Evolutionary conservation across 306 rosid genomes (phyloP).

Genomic region (Vachellia pachyceras): DNA sequence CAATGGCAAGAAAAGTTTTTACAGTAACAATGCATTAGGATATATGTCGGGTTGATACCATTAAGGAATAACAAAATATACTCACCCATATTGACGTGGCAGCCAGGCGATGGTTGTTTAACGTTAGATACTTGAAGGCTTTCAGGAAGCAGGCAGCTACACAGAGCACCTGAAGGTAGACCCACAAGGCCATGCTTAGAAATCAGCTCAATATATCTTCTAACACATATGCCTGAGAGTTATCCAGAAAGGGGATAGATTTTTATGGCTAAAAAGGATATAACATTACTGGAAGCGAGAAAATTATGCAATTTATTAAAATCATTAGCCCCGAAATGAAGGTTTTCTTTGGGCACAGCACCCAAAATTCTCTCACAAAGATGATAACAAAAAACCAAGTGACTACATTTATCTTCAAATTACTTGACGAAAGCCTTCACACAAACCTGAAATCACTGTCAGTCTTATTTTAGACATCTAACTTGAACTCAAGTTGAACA

Average conservation of each 20-base stretch:
- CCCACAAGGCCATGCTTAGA: conserved; percentile 30
- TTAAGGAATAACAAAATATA: conserved; percentile 12
- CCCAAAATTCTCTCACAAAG: neutral
- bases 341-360: neutral
- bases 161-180: conserved; percentile 75
- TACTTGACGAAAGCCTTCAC: conserved; percentile 12
- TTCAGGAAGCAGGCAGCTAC: conserved; percentile 97
- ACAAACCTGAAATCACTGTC: conserved; percentile 15
- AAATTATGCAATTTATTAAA: neutral
- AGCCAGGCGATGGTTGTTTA: conserved; percentile 82
- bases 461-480: conserved; percentile 1
- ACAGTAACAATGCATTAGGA: conserved; percentile 23
- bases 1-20: conserved; percentile 34
- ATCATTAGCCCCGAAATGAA: conserved; percentile 7
- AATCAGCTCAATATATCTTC: conserved; percentile 27
- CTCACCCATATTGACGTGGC: conserved; percentile 75
- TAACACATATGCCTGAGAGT: neutral
- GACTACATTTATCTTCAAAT: neutral
- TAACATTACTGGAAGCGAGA: conserved; percentile 19
- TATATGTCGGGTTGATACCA: conserved; percentile 5
- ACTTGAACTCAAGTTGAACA: conserved; percentile 20
- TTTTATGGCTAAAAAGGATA: neutral
- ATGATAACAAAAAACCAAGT: neutral
- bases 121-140: conserved; percentile 81
- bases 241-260: conserved; percentile 8